phyloP scores from a whole-genome alignment of 495 filamentous ascomycete genomes.

The Neurospora sp. region DNA sequence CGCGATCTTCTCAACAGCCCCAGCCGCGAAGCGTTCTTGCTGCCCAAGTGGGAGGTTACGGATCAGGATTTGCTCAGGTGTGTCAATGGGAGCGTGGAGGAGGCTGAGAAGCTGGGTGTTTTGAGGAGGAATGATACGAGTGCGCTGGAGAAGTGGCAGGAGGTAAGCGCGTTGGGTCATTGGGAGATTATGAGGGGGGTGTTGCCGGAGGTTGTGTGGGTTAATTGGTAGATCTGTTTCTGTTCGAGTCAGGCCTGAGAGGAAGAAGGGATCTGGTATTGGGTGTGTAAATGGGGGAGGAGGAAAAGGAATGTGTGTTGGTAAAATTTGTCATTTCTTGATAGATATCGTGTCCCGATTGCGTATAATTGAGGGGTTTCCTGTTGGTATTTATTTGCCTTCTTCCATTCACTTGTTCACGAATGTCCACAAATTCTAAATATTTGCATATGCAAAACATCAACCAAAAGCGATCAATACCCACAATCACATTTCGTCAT shows the following conservation, averaged over 20 bases:
- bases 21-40: slow-evolving; percentile 55
- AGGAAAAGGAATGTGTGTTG: neutral
- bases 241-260: neutral
- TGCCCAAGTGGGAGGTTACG: slow-evolving; percentile 65
- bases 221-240: slow-evolving; percentile 59
- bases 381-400: neutral
- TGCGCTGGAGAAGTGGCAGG: slow-evolving; percentile 58
- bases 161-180: slow-evolving; percentile 66
- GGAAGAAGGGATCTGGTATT: neutral
- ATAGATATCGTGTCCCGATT: neutral
- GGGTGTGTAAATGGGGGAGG: too few relatives aligned
- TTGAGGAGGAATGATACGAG: slow-evolving; percentile 47
- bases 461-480: too few relatives aligned
- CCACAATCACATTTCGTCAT: too few relatives aligned
- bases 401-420: neutral
- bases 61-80: slow-evolving; percentile 18
- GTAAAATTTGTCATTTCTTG: neutral
- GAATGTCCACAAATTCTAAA: too few relatives aligned
- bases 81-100: slow-evolving; percentile 9
- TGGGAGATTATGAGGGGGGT: slow-evolving; percentile 88
- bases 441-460: too few relatives aligned
- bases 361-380: neutral
- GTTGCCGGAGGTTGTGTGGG: slow-evolving; percentile 70
- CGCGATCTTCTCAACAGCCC: slow-evolving; percentile 64
- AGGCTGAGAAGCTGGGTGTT: slow-evolving; percentile 30